Base-by-base conservation (phyloP, 148 eudicot genomes). In the Fagopyrum tataricum region DNA sequence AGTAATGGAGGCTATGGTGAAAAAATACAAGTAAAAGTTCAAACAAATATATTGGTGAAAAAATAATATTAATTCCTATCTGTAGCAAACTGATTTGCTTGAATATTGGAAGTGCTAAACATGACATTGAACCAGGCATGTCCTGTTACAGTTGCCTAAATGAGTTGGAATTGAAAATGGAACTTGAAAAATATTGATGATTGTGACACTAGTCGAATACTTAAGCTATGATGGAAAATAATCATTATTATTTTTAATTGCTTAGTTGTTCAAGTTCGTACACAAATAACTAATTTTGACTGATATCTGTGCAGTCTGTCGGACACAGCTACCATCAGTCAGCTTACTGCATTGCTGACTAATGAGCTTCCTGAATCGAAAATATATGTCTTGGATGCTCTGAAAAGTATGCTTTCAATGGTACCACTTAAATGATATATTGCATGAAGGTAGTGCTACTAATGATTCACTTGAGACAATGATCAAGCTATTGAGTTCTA, bases 341-440 rank as follows among this genome's bases (percentile, higher is more conserved):
- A 95, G 79, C 99, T 95, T 75, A 86, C 92, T 41, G 94, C 99
- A 23, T 84, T 95, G 44, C 78, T 95, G 76, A 88, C 96, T 73
- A 95, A 97, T 79, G 99, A 95, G 73, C 87, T 92, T 52, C 97
- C 99, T 2, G 99, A 95, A 81, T 92, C 99, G 42, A 95, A 95
- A 84, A 84, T 90, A 72, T 89, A 95, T 77, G 92, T 95, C 72
- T 77, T 95, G 76, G 93, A 95, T 87, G 99, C 99, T 67, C 76
- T 95, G 70, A 92, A 77, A 80, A 92, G 93, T 76, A 86, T 95
- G 94, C 90, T 95, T 74, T 86, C 88, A 49, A 87, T 90, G 71
- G 99, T 86, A 66, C 88, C 91, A 73, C 86, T 89, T 11, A 85
- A n/a, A 7, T 72, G 99, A 95, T 68, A 82, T 95, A 81, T 75